phyloP scores from a whole-genome alignment of 176 grass and related monocot genomes.

The Saccharum officinarum region DNA sequence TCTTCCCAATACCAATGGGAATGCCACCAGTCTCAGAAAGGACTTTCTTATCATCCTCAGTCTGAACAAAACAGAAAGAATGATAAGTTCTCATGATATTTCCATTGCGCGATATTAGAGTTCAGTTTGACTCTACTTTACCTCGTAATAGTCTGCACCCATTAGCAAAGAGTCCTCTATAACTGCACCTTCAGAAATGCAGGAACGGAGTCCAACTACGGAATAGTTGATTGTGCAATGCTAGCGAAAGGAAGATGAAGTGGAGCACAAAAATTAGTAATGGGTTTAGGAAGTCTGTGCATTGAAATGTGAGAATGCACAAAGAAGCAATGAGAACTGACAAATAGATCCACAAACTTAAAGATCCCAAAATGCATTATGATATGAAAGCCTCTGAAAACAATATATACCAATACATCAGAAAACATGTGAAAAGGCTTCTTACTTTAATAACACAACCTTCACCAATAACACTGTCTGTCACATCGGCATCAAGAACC shows the following conservation, averaged over 20 bases:
- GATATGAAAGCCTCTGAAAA: background rate
- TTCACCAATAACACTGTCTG: conserved; percentile 96
- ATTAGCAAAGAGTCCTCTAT: conserved; percentile 92
- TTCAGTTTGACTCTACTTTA: conserved; percentile 32
- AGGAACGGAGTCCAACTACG: conserved; percentile 90
- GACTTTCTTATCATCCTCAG: conserved; percentile 69
- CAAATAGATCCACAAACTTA: conserved; percentile 1
- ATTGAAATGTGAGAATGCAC: background rate
- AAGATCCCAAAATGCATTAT: background rate
- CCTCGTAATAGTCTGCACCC: conserved; percentile 99
- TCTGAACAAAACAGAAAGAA: conserved; percentile 55
- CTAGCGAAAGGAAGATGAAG: conserved; percentile 35
- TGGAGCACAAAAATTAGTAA: background rate
- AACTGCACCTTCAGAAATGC: conserved; percentile 88
- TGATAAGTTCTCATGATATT: background rate
- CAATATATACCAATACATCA: background rate
- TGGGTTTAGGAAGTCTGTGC: conserved; percentile 1
- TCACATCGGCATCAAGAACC: conserved; percentile 86
- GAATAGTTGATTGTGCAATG: conserved; percentile 92
- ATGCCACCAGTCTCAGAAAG: conserved; percentile 70
- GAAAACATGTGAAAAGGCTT: conserved; percentile 28
- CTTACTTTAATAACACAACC: conserved; percentile 96
- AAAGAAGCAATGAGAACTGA: background rate
- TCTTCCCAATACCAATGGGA: conserved; percentile 92
- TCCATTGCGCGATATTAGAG: background rate